These are phyloP conservation scores for Aureobasidium sp. DNA, from an alignment of 2,329 filamentous ascomycete genomes.

Conservation along the genomic window DNA sequence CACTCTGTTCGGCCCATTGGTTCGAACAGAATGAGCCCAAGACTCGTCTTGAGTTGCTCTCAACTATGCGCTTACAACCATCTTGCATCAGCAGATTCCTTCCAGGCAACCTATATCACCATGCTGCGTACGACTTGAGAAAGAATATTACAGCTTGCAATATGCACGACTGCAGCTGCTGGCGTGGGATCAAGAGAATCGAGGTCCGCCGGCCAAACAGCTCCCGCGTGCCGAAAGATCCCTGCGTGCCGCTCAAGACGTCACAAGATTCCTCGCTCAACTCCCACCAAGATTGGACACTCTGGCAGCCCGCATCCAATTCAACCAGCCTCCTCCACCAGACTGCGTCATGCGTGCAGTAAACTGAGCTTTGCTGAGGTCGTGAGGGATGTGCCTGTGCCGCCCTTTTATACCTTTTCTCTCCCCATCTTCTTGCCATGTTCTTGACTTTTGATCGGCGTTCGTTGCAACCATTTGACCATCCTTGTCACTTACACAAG, in stretches of 20 bases:
- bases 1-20: neutral
- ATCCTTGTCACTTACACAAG: constrained; percentile 6
- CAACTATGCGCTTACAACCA: neutral
- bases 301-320: neutral
- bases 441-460: neutral
- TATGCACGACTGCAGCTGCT: neutral
- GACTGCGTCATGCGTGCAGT: neutral
- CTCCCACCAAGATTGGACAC: neutral
- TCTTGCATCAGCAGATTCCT: neutral
- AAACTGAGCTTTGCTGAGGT: neutral
- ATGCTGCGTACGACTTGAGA: neutral
- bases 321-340: neutral
- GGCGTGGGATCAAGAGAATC: neutral
- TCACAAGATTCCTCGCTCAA: neutral
- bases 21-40: neutral
- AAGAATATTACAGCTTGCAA: neutral
- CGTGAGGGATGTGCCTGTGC: neutral
- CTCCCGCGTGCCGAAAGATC: constrained; percentile 1
- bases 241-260: neutral
- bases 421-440: neutral
- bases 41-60: neutral
- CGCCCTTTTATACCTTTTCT: neutral
- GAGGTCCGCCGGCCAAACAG: neutral
- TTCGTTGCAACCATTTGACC: neutral
- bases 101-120: neutral